Evolutionary conservation across 306 rosid genomes (phyloP), one percentile per base, ranked within the genome.

Genomic region (Cicer cuneatum): DNA sequence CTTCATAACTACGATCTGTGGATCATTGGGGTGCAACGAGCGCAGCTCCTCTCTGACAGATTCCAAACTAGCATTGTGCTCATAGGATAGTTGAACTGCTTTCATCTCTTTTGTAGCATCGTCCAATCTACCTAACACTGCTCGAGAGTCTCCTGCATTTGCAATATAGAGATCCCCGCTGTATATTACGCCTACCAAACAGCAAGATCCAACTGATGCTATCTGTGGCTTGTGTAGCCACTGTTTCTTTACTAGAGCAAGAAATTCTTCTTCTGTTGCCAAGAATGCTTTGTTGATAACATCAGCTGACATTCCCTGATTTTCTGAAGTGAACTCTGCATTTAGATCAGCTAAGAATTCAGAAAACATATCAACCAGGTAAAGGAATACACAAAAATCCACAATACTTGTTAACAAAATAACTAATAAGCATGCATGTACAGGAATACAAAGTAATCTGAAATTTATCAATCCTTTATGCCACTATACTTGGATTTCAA

Each of bases 131-230:
- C 97, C 99, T 81, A 95, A 83, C 71, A 95, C 98, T 21, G 80
- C 99, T 43, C 99, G 86, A 71, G 99, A 95, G 73, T 95, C 99
- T 84, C 99, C 99, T 6, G 99, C 95, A 71, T 95, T 95, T 18
- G 98, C 99, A 80, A 89, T 83, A 78, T 86, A 95, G 56, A 95
- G 90, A 78, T 86, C 74, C 49, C 99, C 97, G 24, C 85, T 58
- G 69, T 96, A 95, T 76, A 95, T 80, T 64, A 95, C 29, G 46
- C 98, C 98, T 75, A 86, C 75, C 89, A 95, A 81, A 80, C 98
- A 90, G 78, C 99, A 95, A n/a, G 93, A 35, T 71, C 99, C 99
- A 63, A 90, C 98, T 0, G 99, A 95, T n/a, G 99, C 98, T 76
- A 95, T 60, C 41, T 75, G 85, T 21, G 98, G 99, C 86, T 86